phyloP scores from a whole-genome alignment of 1,139 yeast genomes.

The Diutina scorzettiae region DNA sequence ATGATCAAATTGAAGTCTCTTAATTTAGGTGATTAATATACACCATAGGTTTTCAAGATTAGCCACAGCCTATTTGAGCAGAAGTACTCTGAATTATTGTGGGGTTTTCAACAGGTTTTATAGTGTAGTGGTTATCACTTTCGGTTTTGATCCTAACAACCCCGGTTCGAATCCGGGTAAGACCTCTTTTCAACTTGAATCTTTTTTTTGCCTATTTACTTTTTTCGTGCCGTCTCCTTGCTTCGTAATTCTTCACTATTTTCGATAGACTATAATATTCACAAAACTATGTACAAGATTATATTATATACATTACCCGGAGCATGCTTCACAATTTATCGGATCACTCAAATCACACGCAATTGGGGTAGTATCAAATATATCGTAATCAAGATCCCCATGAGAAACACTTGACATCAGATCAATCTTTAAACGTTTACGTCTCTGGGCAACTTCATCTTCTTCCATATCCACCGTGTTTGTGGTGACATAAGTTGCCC shows the following conservation, averaged over 20 bases:
- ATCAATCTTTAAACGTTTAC: background rate
- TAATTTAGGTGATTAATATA: too few relatives aligned
- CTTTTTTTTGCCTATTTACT: too few relatives aligned
- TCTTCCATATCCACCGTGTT: background rate
- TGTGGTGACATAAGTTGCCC: background rate
- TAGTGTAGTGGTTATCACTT: slow-evolving; percentile 42
- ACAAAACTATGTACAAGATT: background rate
- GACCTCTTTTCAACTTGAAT: slow-evolving; percentile 55
- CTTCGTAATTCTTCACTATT: background rate
- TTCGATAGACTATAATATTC: background rate
- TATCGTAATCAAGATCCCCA: slow-evolving; percentile 7
- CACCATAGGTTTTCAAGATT: too few relatives aligned
- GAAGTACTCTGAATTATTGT: too few relatives aligned
- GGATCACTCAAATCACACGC: slow-evolving; percentile 8
- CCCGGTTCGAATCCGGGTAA: slow-evolving; percentile 96
- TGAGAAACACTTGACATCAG: background rate
- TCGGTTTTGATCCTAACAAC: slow-evolving; percentile 62
- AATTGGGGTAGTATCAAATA: slow-evolving; percentile 9
- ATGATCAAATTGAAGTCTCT: too few relatives aligned
- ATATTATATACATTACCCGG: slow-evolving; percentile 9
- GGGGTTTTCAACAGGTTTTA: too few relatives aligned
- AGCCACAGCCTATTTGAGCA: too few relatives aligned
- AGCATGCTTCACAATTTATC: slow-evolving; percentile 9
- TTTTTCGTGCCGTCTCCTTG: background rate
- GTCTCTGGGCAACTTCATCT: background rate